Conservation (phyloP, 208 protist genomes). For the Trichomonas tenax region DNA sequence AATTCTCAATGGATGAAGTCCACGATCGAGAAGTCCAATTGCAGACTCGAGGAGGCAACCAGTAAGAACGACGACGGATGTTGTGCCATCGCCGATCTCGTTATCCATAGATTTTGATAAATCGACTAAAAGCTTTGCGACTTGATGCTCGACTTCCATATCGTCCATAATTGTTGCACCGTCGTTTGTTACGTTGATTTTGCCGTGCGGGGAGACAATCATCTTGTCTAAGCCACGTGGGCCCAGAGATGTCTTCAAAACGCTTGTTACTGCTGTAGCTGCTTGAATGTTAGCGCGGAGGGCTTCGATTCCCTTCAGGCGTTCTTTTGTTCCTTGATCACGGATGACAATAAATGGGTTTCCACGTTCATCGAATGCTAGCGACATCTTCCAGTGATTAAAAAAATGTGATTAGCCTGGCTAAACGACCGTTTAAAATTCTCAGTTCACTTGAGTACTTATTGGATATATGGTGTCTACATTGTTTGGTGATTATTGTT, state of each 20-base stretch:
- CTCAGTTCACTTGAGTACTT: not conserved
- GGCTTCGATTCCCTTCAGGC: constrained; percentile 13
- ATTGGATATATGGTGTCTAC: too few species aligned
- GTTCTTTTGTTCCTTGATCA: constrained; percentile 14
- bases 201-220: constrained; percentile 87
- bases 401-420: not conserved
- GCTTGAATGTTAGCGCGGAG: constrained; percentile 4
- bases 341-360: constrained; percentile 21
- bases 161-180: constrained; percentile 72
- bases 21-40: constrained; percentile 75
- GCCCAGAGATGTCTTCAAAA: constrained; percentile 35
- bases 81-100: constrained; percentile 99
- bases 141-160: constrained; percentile 90
- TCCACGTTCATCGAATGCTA: constrained; percentile 19
- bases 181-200: constrained; percentile 98
- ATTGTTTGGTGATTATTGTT: too few species aligned
- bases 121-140: constrained; percentile 96
- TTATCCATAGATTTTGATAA: constrained; percentile 98
- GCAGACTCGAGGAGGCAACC: constrained; percentile 93
- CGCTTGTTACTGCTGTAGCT: not conserved
- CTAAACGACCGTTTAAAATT: not conserved
- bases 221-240: constrained; percentile 70
- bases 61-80: constrained; percentile 89
- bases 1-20: constrained; percentile 94
- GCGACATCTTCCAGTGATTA: not conserved